Evolutionary conservation across 495 filamentous ascomycete species (phyloP).

Genomic region (Melanomma pulvis-pyrius): DNA sequence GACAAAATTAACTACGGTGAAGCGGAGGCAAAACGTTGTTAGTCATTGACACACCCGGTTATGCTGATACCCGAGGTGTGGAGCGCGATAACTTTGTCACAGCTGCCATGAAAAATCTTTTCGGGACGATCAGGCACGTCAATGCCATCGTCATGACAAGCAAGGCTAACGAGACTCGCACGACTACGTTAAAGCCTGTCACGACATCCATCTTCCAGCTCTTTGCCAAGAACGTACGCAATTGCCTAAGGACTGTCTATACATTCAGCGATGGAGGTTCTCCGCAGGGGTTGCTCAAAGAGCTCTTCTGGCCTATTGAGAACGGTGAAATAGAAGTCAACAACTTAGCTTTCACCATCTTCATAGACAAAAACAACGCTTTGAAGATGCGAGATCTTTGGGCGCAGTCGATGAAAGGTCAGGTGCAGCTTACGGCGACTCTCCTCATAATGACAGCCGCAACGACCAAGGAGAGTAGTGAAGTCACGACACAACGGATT

Average conservation of each 20-base stretch:
- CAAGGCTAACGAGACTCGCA: not conserved
- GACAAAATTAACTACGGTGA: too few species aligned
- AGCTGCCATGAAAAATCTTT: not conserved
- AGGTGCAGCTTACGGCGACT: not conserved
- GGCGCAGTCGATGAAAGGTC: not conserved
- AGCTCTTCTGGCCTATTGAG: not conserved
- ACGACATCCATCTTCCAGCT: not conserved
- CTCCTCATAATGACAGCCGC: not conserved
- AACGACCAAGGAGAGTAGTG: not conserved
- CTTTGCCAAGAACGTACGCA: constrained; percentile 3
- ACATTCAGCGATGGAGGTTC: constrained; percentile 3
- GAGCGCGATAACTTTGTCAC: constrained; percentile 5
- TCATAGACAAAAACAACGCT: not conserved
- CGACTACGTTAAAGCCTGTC: not conserved
- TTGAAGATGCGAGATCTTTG: not conserved
- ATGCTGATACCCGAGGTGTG: not conserved
- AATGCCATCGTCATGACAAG: constrained; percentile 1
- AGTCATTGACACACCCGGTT: not conserved
- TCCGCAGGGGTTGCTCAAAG: not conserved
- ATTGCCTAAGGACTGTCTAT: not conserved
- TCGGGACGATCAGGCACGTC: not conserved
- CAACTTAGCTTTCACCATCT: not conserved
- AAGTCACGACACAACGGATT: not conserved
- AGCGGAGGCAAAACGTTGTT: constrained; percentile 2
- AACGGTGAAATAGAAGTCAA: constrained; percentile 7